These are phyloP conservation scores for Apiospora kogelbergensis DNA, from an alignment of 2,329 filamentous ascomycete genomes.

Conservation along the genomic window DNA sequence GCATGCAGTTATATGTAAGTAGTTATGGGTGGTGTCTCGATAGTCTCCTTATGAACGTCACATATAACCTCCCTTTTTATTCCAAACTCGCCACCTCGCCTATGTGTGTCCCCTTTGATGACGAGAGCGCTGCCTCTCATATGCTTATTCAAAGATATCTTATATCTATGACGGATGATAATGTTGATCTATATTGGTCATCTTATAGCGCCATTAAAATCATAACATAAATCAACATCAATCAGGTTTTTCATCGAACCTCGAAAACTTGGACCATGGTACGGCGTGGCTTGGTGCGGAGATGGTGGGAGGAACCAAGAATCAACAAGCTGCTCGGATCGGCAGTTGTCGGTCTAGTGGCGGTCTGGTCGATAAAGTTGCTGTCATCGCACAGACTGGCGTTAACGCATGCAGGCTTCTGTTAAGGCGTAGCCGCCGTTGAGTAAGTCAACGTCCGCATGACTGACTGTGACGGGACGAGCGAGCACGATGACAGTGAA, in stretches of 20 bases:
- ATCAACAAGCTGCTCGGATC: not conserved
- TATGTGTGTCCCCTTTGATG: no score
- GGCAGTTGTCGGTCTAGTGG: constrained; percentile 2
- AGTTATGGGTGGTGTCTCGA: no score
- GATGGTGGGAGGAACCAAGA: not conserved
- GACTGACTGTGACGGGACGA: not conserved
- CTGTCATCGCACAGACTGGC: not conserved
- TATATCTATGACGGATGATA: no score
- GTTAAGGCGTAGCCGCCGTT: not conserved
- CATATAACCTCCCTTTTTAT: no score
- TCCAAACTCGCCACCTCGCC: no score
- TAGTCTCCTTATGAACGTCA: no score
- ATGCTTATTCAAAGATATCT: no score
- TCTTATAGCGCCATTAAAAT: not conserved
- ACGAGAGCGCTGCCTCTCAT: no score
- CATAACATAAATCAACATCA: not conserved
- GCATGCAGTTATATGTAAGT: no score
- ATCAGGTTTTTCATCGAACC: not conserved
- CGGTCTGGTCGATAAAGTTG: not conserved
- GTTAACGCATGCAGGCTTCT: not conserved
- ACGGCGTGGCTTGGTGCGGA: not conserved
- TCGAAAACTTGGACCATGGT: not conserved
- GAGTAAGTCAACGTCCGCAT: not conserved
- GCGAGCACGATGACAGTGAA: not conserved
- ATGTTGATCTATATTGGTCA: not conserved